These are phyloP conservation scores for Globisporangium cylindrosporum DNA, from an alignment of 352 stramenopile species.

Conservation along the genomic window DNA sequence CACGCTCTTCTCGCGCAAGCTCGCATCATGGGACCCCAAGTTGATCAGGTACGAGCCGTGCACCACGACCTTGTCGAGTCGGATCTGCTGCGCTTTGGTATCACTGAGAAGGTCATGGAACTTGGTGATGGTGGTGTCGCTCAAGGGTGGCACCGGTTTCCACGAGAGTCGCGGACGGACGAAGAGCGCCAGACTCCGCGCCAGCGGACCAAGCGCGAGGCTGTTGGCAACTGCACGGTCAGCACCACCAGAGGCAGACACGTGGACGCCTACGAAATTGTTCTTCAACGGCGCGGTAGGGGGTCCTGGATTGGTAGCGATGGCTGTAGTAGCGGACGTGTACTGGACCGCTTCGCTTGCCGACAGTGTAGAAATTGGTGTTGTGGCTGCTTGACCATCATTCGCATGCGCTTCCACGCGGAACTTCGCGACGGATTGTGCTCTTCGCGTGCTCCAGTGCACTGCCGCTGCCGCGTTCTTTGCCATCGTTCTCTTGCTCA, in stretches of 20 bases:
- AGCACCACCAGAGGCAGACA: conserved; percentile 34
- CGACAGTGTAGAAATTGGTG: neutral
- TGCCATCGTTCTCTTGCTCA: neutral
- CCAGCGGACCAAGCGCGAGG: conserved; percentile 22
- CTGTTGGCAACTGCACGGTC: conserved; percentile 34
- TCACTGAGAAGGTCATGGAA: conserved; percentile 20
- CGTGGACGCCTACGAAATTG: conserved; percentile 39
- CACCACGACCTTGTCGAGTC: conserved; percentile 26
- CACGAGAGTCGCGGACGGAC: conserved; percentile 38
- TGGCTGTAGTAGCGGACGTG: neutral
- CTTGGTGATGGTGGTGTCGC: neutral
- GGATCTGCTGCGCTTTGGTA: conserved; percentile 10
- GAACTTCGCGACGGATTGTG: neutral
- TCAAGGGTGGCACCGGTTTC: conserved; percentile 24
- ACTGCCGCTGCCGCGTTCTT: neutral
- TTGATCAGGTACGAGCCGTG: conserved; percentile 51
- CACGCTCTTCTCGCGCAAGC: conserved; percentile 33
- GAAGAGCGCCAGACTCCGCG: conserved; percentile 36
- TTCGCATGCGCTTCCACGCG: neutral
- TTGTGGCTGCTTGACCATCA: too few species aligned
- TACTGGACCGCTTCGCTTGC: neutral
- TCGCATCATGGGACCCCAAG: conserved; percentile 33
- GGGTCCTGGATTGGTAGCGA: neutral
- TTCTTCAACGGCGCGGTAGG: neutral
- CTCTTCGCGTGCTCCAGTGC: neutral